Conservation (phyloP, 1,284 basidiomycete genomes). For the Boletus smithii region DNA sequence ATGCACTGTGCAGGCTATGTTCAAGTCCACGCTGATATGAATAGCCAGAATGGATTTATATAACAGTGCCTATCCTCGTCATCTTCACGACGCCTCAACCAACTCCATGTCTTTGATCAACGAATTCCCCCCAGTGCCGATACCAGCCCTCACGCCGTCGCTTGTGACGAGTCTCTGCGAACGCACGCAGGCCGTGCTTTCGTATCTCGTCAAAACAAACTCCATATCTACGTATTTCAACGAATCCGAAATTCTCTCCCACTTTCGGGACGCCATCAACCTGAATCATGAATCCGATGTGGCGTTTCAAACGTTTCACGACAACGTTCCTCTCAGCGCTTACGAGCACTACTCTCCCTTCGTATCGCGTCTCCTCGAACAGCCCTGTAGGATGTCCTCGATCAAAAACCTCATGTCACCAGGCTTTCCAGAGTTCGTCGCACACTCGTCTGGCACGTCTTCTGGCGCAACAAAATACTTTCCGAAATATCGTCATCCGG, state of each 20-base stretch:
- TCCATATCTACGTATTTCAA: conserved; percentile 19
- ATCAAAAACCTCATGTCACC: conserved; percentile 26
- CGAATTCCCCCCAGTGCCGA: conserved; percentile 17
- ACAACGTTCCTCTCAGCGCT: conserved; percentile 16
- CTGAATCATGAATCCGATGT: not conserved
- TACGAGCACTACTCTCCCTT: conserved; percentile 26
- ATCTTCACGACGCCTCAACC: not conserved
- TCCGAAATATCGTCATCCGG: conserved; percentile 23
- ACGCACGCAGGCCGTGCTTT: conserved; percentile 21
- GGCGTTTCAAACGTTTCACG: conserved; percentile 16
- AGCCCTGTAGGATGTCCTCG: conserved; percentile 17
- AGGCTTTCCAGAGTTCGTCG: conserved; percentile 24
- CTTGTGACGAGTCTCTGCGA: conserved; percentile 20
- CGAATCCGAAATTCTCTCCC: conserved; percentile 14
- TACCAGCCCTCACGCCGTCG: conserved; percentile 11
- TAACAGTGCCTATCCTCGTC: not conserved
- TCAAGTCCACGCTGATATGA: too few relatives aligned
- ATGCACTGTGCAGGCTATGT: too few relatives aligned
- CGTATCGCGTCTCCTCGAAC: conserved; percentile 20
- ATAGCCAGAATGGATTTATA: too few relatives aligned
- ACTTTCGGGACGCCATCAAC: conserved; percentile 12
- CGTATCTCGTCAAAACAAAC: conserved; percentile 23
- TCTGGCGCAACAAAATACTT: conserved; percentile 23
- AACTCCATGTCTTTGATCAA: conserved; percentile 13
- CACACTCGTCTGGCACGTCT: conserved; percentile 22